These are phyloP conservation scores for Pelagomonas calceolata DNA, from an alignment of 108 stramenopile species.

Conservation along the genomic window DNA sequence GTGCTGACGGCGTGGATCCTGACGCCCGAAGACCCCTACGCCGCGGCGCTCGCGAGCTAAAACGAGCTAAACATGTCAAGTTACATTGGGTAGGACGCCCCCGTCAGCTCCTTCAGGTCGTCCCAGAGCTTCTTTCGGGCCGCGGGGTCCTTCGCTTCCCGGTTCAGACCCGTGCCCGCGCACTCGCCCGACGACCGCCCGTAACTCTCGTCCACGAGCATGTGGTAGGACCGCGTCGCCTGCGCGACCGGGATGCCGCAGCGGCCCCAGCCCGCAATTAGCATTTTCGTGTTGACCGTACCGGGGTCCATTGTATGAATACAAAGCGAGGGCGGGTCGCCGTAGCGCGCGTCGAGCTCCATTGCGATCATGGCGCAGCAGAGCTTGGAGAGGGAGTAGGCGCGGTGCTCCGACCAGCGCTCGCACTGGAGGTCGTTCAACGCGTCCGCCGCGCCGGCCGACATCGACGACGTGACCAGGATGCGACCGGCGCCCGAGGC, in stretches of 20 bases:
- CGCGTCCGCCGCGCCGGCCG: constrained; percentile 26
- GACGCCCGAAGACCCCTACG: no score
- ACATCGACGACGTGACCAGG: constrained; percentile 55
- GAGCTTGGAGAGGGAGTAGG: constrained; percentile 67
- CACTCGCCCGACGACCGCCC: constrained; percentile 13
- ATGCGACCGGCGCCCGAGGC: constrained; percentile 30
- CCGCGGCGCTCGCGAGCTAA: no score
- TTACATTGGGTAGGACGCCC: no score
- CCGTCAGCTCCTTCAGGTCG: no score
- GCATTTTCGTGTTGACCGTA: constrained; percentile 87
- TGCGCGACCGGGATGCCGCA: constrained; percentile 52
- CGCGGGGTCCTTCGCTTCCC: no score
- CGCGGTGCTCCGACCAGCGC: constrained; percentile 57
- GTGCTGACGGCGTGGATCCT: no score
- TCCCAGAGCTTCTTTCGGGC: not conserved
- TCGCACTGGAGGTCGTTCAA: constrained; percentile 41
- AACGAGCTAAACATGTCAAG: no score
- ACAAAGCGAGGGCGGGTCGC: constrained; percentile 29
- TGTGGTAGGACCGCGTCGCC: constrained; percentile 39
- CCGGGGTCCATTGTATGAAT: constrained; percentile 66
- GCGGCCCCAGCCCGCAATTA: constrained; percentile 78
- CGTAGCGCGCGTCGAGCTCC: constrained; percentile 23
- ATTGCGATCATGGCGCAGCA: constrained; percentile 53
- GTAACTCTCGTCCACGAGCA: constrained; percentile 23
- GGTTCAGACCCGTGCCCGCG: no score